A percentile compares a stretch with the other conserved stretches of the same genome.
phyloP scores from a whole-genome alignment of 2,329 filamentous ascomycete genomes.

The Colletotrichum cereale region DNA sequence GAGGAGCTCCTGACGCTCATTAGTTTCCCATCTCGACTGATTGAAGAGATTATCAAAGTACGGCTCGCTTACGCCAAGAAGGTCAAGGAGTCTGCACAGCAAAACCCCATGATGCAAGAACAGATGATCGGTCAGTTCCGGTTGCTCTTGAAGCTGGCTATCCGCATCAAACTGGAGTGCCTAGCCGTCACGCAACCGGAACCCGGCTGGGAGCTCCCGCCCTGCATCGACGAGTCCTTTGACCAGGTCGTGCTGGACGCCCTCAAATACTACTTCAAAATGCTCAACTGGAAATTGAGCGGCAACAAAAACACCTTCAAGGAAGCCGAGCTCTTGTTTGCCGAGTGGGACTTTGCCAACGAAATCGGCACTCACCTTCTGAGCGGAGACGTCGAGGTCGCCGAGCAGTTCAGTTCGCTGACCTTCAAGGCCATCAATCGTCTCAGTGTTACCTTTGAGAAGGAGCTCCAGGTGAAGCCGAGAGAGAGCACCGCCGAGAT shows the following conservation, averaged over 20 bases:
- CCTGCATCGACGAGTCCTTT: conserved; percentile 97
- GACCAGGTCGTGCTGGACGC: conserved; percentile 92
- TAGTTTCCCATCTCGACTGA: conserved; percentile 95
- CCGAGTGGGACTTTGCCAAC: conserved; percentile 98
- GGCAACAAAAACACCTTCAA: conserved; percentile 99
- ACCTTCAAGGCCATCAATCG: conserved; percentile 93
- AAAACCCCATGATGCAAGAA: conserved; percentile 93
- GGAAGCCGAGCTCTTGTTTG: conserved; percentile 95
- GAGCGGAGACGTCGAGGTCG: conserved; percentile 94
- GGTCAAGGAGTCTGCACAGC: conserved; percentile 94
- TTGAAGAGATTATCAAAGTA: conserved; percentile 96
- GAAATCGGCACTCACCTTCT: conserved; percentile 92
- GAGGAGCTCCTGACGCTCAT: conserved; percentile 96
- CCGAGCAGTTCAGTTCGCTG: conserved; percentile 94
- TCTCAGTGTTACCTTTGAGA: conserved; percentile 90
- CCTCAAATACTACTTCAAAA: conserved; percentile 97
- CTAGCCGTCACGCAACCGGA: conserved; percentile 86
- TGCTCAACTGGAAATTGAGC: conserved; percentile 97
- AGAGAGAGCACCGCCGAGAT: conserved; percentile 89
- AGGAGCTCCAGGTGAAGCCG: conserved; percentile 85
- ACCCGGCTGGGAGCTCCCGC: conserved; percentile 93
- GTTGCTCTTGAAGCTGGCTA: conserved; percentile 89
- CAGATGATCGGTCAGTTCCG: conserved; percentile 99
- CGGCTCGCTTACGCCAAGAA: conserved; percentile 92
- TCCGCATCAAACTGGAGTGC: conserved; percentile 92